phyloP scores from a whole-genome alignment of 495 filamentous ascomycete genomes.

The Penicillium samsonianum region DNA sequence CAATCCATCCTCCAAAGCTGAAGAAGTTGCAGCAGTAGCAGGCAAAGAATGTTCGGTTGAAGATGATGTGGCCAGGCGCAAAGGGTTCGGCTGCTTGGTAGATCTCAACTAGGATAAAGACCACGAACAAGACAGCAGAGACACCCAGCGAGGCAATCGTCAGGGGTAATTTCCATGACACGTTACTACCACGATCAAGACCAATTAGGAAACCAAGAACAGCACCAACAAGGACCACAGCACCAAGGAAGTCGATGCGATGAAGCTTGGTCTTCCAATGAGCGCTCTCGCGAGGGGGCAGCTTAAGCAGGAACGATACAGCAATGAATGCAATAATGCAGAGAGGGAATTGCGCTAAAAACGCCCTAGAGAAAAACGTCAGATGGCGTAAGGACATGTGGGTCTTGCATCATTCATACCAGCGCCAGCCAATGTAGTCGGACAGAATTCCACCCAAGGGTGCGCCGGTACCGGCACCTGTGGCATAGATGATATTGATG shows the following conservation, averaged over 20 bases:
- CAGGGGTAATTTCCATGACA: conserved; percentile 61
- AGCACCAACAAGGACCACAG: conserved; percentile 66
- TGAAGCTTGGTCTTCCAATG: conserved; percentile 65
- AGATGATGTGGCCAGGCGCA: conserved; percentile 77
- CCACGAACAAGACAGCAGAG: conserved; percentile 60
- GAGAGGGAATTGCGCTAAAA: conserved; percentile 69
- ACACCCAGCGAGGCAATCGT: conserved; percentile 60
- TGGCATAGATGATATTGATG: conserved; percentile 76
- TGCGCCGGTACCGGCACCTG: conserved; percentile 69
- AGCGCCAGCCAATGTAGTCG: conserved; percentile 81
- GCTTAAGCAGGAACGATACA: conserved; percentile 62
- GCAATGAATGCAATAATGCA: conserved; percentile 66
- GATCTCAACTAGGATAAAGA: conserved; percentile 72
- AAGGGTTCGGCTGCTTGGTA: conserved; percentile 75
- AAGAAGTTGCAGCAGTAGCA: conserved; percentile 78
- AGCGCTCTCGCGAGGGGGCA: conserved; percentile 56
- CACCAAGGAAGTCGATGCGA: conserved; percentile 81
- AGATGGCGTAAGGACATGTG: conserved; percentile 8
- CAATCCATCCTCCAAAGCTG: conserved; percentile 65
- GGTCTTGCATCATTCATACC: conserved; percentile 47
- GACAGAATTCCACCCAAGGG: conserved; percentile 72
- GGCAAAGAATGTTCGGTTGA: conserved; percentile 66
- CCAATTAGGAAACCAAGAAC: conserved; percentile 73
- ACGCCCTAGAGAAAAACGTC: conserved; percentile 53
- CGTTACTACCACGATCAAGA: conserved; percentile 77